Base-by-base conservation (phyloP, 495 filamentous ascomycete genomes). In the Penicilliopsis zonata region DNA sequence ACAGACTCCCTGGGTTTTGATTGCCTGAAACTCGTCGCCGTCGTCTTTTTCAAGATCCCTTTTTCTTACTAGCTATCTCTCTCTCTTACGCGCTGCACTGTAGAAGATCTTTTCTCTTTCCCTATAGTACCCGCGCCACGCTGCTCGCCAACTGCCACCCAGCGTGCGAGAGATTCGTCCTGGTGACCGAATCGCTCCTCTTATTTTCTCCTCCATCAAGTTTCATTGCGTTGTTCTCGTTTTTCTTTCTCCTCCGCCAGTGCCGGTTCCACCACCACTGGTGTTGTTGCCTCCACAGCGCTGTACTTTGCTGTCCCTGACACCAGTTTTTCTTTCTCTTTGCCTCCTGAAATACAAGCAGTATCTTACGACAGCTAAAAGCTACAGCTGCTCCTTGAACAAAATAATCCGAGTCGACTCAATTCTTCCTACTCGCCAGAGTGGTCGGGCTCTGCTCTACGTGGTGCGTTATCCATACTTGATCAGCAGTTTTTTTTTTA, bases 11-110 rank as follows among this genome's bases (percentile, higher is more conserved):
- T n/a, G n/a, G n/a, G n/a, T n/a, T n/a, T n/a, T n/a, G n/a, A n/a
- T n/a, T n/a, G n/a, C n/a, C n/a, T n/a, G n/a, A n/a, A n/a, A n/a
- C n/a, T n/a, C n/a, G n/a, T n/a, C n/a, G n/a, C n/a, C n/a, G n/a
- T n/a, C n/a, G n/a, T n/a, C n/a, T n/a, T n/a, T 14, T 22, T 19
- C 22, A 18, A 10, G 4, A 3, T 27, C 17, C 3, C 13, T 7
- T 17, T 25, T 3, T 29, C 26, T 19, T 15, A 20, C 16, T 26
- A 29, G 0, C 14, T 12, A 4, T 28, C 15, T 24, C 30, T 36
- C 5, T 1, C 5, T 42, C 33, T 40, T 40, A 57, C 66, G 59
- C 25, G 30, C 18, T 22, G 16, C 29, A 29, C 19, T 21, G 9
- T n/a, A n/a, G 13, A n/a, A 17, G 30, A 44, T 37, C 26, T 13